A percentile compares a stretch with the other conserved stretches of the same genome.
phyloP scores from a whole-genome alignment of 1,139 yeast species.

The Taphrina confusa region DNA sequence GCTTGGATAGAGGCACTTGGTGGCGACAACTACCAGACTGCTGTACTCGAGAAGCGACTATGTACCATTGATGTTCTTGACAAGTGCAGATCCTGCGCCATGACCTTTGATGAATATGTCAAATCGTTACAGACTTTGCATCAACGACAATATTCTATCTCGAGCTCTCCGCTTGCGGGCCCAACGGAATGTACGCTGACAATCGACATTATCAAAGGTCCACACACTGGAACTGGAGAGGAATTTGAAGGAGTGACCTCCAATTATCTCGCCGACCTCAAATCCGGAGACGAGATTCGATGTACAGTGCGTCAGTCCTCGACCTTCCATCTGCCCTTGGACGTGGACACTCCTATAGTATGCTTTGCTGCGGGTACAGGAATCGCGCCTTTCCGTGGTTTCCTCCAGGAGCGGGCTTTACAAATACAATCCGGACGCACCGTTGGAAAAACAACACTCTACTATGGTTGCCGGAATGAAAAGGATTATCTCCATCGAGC shows the following conservation, averaged over 20 bases:
- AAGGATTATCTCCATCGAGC: slow-evolving; percentile 40
- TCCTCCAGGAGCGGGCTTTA: slow-evolving; percentile 77
- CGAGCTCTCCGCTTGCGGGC: slow-evolving; percentile 30
- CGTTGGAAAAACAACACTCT: slow-evolving; percentile 73
- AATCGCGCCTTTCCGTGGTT: slow-evolving; percentile 96
- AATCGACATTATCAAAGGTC: slow-evolving; percentile 22
- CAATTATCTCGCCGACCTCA: slow-evolving; percentile 23
- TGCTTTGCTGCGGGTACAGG: slow-evolving; percentile 57
- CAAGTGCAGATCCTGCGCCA: slow-evolving; percentile 11
- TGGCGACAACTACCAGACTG: slow-evolving; percentile 25
- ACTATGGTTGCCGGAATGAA: slow-evolving; percentile 79
- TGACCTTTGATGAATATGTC: slow-evolving; percentile 29
- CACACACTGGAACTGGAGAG: slow-evolving; percentile 21
- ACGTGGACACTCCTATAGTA: slow-evolving; percentile 26
- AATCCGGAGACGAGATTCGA: slow-evolving; percentile 27
- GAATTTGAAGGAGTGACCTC: slow-evolving; percentile 31
- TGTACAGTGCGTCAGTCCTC: slow-evolving; percentile 31
- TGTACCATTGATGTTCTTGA: slow-evolving; percentile 32
- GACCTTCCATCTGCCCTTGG: slow-evolving; percentile 25
- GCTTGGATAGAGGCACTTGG: slow-evolving; percentile 25
- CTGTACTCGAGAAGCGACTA: slow-evolving; percentile 23
- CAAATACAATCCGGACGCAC: slow-evolving; percentile 55
- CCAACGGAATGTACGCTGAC: slow-evolving; percentile 27
- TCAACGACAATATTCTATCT: slow-evolving; percentile 32
- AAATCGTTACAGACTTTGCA: slow-evolving; percentile 22